A percentile compares a stretch with the other conserved stretches of the same genome.
phyloP scores from a whole-genome alignment of 2,329 filamentous ascomycete species.

The Aspergillus aculeatus region DNA sequence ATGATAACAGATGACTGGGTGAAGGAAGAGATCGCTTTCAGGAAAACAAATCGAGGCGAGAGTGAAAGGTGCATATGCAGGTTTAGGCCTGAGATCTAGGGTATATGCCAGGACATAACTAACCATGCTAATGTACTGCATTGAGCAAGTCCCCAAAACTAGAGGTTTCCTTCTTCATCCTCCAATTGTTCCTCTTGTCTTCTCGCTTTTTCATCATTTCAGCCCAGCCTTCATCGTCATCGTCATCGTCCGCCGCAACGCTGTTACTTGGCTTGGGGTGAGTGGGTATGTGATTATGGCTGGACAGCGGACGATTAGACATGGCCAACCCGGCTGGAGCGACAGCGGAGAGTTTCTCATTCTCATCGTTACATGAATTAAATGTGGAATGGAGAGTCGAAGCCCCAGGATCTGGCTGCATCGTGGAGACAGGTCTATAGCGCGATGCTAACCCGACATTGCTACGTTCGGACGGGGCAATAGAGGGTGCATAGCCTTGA shows the following conservation, averaged over 20 bases:
- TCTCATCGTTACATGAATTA: conserved; percentile 41
- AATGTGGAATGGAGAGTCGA: conserved; percentile 34
- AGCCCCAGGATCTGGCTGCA: conserved; percentile 41
- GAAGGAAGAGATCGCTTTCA: conserved; percentile 5
- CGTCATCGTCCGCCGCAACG: conserved; percentile 41
- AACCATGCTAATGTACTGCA: conserved; percentile 31
- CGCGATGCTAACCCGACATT: conserved; percentile 86
- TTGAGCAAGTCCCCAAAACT: conserved; percentile 39
- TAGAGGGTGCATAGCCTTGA: conserved; percentile 74
- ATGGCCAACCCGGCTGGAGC: conserved; percentile 25
- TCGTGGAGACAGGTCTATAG: conserved; percentile 83
- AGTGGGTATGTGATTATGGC: conserved; percentile 18
- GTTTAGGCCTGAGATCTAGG: neutral
- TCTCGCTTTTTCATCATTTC: conserved; percentile 52
- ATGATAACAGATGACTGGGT: neutral
- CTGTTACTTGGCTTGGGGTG: conserved; percentile 19
- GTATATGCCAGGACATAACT: neutral
- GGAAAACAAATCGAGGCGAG: neutral
- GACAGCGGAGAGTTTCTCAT: conserved; percentile 24
- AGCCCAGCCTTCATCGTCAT: conserved; percentile 52
- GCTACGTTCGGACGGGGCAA: conserved; percentile 92
- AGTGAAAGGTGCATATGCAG: neutral
- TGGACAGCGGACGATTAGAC: conserved; percentile 32
- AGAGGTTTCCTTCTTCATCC: conserved; percentile 41
- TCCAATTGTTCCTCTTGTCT: conserved; percentile 50